Evolutionary conservation across 805 yeast genomes (phyloP).

Genomic region (Candida multigemmis): DNA sequence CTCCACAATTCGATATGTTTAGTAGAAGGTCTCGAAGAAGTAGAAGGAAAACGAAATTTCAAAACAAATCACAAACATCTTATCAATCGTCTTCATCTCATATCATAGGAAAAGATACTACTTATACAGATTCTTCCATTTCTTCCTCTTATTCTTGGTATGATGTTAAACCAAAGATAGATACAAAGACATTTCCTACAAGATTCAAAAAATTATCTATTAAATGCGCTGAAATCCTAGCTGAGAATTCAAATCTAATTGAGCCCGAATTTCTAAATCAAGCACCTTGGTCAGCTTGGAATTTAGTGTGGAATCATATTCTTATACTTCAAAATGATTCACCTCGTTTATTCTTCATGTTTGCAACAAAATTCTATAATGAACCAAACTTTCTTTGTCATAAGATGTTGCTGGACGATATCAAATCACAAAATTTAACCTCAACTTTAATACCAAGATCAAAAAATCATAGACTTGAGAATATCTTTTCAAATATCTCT

Average conservation of each 20-base stretch:
- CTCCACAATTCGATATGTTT: too few relatives aligned
- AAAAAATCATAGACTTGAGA: constrained; percentile 24
- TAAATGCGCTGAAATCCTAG: constrained; percentile 19
- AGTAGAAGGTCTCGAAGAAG: too few relatives aligned
- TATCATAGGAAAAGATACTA: constrained; percentile 3
- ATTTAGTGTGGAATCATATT: constrained; percentile 21
- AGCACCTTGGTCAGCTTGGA: constrained; percentile 19
- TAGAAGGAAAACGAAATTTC: too few relatives aligned
- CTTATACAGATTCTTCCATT: constrained; percentile 5
- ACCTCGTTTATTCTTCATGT: constrained; percentile 16
- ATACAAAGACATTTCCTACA: too few relatives aligned
- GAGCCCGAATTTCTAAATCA: constrained; percentile 9
- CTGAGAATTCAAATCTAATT: constrained; percentile 15
- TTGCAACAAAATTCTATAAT: constrained; percentile 12
- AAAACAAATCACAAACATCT: too few relatives aligned
- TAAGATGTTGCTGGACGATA: constrained; percentile 1
- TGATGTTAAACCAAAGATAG: constrained; percentile 7
- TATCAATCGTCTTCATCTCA: constrained; percentile 1
- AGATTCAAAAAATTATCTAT: constrained; percentile 10
- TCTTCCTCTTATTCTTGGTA: constrained; percentile 9
- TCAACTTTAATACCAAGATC: constrained; percentile 6
- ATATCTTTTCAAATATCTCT: constrained; percentile 19
- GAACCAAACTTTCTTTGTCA: constrained; percentile 17
- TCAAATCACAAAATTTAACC: too few relatives aligned
- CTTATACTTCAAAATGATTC: constrained; percentile 17